A percentile compares a stretch with the other conserved stretches of the same genome.
Evolutionary conservation across 768 basidiomycete species (phyloP).

Genomic region (Phaeotremella fagi): DNA sequence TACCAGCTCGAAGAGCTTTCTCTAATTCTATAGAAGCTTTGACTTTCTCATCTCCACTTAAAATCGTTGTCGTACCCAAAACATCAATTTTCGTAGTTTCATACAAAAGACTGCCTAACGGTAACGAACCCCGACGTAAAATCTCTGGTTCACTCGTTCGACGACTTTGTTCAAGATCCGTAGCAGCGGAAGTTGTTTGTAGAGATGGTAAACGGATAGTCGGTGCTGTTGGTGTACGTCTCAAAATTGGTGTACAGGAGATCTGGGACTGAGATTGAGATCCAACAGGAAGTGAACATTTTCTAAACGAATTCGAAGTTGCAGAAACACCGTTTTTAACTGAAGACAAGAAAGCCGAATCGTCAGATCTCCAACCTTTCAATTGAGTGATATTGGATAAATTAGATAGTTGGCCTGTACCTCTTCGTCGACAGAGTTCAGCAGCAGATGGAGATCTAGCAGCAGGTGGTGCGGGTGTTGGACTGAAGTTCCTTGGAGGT

Average conservation of each 20-base stretch:
- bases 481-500: conserved; percentile 2
- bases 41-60: too few species aligned
- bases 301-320: not conserved
- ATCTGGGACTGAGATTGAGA: too few species aligned
- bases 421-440: conserved; percentile 9
- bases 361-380: conserved; percentile 4
- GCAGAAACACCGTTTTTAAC: not conserved
- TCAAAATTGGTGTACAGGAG: not conserved
- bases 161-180: not conserved
- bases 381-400: not conserved
- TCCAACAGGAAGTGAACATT: conserved; percentile 1
- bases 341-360: conserved; percentile 2
- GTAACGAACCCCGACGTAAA: not conserved
- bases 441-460: conserved; percentile 10
- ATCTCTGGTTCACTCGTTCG: not conserved
- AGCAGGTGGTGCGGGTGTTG: conserved; percentile 6
- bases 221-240: not conserved
- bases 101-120: not conserved
- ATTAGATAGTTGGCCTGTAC: not conserved
- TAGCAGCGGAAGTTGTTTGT: not conserved
- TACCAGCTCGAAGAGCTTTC: not conserved
- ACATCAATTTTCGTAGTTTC: not conserved
- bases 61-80: too few species aligned
- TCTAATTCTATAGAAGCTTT: not conserved
- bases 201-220: not conserved